These are phyloP conservation scores for Candida caryicola DNA, from an alignment of 805 yeast species.

Conservation along the genomic window DNA sequence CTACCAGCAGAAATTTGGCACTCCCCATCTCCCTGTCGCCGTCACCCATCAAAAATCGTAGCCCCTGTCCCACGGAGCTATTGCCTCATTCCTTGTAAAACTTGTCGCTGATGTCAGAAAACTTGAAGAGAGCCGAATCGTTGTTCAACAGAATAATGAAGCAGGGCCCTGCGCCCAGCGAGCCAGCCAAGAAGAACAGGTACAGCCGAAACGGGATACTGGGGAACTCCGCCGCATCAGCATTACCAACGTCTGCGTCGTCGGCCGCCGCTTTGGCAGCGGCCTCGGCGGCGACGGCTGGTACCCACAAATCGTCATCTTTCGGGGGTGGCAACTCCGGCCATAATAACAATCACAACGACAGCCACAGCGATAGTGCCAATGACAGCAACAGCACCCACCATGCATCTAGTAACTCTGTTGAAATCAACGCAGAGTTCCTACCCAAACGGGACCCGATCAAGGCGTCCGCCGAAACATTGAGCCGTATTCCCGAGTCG, in stretches of 20 bases:
- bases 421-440: constrained; percentile 11
- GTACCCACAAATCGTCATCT: not conserved
- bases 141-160: constrained; percentile 46
- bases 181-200: constrained; percentile 6
- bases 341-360: constrained; percentile 6
- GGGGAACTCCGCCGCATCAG: not conserved
- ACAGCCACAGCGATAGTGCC: constrained; percentile 1
- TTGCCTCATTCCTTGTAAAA: no score
- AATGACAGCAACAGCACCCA: constrained; percentile 7
- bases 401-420: constrained; percentile 2
- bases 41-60: no score
- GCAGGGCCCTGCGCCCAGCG: constrained; percentile 16
- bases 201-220: not conserved
- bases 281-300: not conserved
- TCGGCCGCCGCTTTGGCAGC: not conserved
- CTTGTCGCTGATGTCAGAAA: constrained; percentile 36
- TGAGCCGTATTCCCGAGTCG: constrained; percentile 21
- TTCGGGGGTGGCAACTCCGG: not conserved
- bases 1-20: no score
- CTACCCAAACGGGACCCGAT: constrained; percentile 37
- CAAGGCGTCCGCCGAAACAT: constrained; percentile 31
- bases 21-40: no score
- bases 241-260: not conserved
- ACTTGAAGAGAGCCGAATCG: constrained; percentile 46
- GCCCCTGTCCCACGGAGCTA: no score